A percentile compares a stretch with the other conserved stretches of the same genome.
These are phyloP conservation scores for Fusarium proliferatum DNA, from an alignment of 2,329 filamentous ascomycete species.

Conservation along the genomic window DNA sequence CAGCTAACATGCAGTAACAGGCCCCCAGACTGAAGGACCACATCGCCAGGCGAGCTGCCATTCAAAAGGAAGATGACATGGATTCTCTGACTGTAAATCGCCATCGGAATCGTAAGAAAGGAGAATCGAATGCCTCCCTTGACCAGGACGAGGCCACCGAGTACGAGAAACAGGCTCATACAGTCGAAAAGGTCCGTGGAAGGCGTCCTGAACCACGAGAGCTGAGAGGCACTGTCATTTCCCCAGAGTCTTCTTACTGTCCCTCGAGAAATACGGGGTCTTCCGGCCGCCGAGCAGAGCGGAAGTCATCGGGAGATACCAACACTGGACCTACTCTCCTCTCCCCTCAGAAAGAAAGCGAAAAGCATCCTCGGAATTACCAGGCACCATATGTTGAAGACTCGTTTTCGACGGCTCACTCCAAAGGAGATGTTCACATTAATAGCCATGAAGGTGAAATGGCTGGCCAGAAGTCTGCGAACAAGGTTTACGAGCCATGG, in stretches of 20 bases:
- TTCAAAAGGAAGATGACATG: constrained; percentile 19
- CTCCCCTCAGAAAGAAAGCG: not conserved
- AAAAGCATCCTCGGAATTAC: constrained; percentile 25
- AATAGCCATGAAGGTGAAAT: not conserved
- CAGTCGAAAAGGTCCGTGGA: not conserved
- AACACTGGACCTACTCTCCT: constrained; percentile 27
- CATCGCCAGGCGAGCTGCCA: not conserved
- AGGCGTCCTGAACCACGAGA: constrained; percentile 7
- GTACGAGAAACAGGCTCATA: not conserved
- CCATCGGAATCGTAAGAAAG: not conserved
- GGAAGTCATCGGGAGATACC: constrained; percentile 33
- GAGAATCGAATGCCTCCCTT: not conserved
- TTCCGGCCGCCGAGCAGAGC: constrained; percentile 45
- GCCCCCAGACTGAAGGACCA: not conserved
- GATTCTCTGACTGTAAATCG: constrained; percentile 22
- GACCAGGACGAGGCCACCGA: not conserved
- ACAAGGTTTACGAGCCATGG: not conserved
- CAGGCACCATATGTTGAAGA: constrained; percentile 46
- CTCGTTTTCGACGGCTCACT: constrained; percentile 20
- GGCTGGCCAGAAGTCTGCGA: not conserved
- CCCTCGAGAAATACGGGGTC: constrained; percentile 43
- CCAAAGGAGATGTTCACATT: not conserved
- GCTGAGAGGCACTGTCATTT: not conserved
- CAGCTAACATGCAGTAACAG: constrained; percentile 19
- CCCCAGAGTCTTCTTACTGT: constrained; percentile 24